Conservation (phyloP, 257 asterid species). For the Ilex aquifolium region DNA sequence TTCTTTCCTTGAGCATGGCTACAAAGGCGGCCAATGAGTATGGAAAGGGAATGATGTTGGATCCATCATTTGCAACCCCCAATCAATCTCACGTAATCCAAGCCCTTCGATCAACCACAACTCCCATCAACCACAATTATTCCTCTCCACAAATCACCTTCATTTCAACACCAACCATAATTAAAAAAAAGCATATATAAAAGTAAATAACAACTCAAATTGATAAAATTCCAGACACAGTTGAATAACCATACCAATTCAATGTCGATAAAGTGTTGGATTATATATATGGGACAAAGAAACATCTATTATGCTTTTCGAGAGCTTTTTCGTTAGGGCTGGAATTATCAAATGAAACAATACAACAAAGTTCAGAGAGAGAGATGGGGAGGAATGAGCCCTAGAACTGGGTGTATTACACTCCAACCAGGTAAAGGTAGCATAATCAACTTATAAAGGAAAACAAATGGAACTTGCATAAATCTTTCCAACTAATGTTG, state of each 20-base stretch:
- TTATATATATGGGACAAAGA: no score
- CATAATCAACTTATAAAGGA: no score
- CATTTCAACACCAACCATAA: neutral
- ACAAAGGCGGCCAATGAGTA: constrained; percentile 83
- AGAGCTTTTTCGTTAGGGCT: no score
- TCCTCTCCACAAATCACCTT: neutral
- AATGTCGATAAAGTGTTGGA: no score
- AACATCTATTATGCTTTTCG: no score
- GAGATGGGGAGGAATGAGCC: constrained; percentile 1
- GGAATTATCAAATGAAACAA: neutral
- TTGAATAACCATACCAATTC: no score
- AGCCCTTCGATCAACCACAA: constrained; percentile 1
- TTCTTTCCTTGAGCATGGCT: constrained; percentile 78
- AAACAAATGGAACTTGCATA: no score
- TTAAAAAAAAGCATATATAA: neutral
- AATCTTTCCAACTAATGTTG: no score
- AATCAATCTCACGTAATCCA: neutral
- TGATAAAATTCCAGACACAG: no score
- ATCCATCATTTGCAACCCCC: constrained; percentile 59
- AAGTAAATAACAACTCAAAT: no score
- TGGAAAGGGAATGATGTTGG: constrained; percentile 86
- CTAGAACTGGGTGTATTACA: neutral
- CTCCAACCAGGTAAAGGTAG: no score
- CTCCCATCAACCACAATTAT: constrained; percentile 3
- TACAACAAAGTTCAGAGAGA: neutral